Base-by-base conservation (phyloP, 306 rosid species). In the Abrus precatorius region DNA sequence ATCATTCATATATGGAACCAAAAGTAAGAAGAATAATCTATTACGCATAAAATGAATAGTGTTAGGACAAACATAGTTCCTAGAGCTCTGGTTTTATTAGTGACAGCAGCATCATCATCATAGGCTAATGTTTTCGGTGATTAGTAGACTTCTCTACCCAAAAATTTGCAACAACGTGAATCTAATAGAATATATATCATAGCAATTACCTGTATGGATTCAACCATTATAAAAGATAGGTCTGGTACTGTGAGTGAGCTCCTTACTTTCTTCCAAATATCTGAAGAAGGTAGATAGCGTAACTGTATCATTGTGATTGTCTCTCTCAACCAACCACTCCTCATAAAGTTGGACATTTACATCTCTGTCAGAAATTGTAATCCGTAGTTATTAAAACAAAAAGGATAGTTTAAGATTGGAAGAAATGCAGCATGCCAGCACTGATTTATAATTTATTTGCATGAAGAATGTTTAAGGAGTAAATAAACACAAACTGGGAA, bases 261-360 rank as follows among this genome's bases (percentile, higher is more conserved):
- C 73, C 73, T 76, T 78, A 12, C 76, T 85, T 83, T 80, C 86
- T 89, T 84, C 92, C 85, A 90, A 50, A 47, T 80, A 82, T 77
- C 86, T 90, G 69, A 88, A 82, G 53, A 95, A 87, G 82, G 72
- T 60, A 41, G 94, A 92, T 72, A 92, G 75, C 49, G 79, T 74
- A 50, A 28, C 12, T 14, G 84, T 48, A 84, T 92, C 97, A 29
- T 91, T 89, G 56, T 40, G 55, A n/a, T 84, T 83, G 78, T 90
- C 91, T 86, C 97, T 89, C 78, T 89, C 82, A 50, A 79, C 87
- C 85, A 95, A 86, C 98, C 97, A 92, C 83, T 91, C 90, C 30
- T 91, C 94, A 78, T 59, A 64, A 50, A 95, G 92, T 76, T 85
- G 86, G 79, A 95, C 83, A 83, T 91, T 77, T 5, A 91, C 88